Base-by-base conservation (phyloP, 2,329 filamentous ascomycete species). In the Colletotrichum sojae region DNA sequence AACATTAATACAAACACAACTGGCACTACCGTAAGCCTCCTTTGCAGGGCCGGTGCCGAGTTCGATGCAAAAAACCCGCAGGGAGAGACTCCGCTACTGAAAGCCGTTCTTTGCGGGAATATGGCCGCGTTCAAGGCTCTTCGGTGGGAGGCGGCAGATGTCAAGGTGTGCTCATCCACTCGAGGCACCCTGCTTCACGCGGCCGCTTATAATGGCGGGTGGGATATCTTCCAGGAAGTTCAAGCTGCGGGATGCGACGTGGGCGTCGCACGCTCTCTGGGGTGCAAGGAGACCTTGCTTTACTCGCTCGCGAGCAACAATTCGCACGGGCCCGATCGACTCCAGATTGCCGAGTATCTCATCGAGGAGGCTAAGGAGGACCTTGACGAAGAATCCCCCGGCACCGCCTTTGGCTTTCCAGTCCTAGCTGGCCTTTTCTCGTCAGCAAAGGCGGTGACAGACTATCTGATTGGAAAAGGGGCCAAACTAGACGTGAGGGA, bases 321-420 rank as follows among this genome's bases (percentile, higher is more conserved):
- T 12, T 12, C 6, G 36, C 15, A 46, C 20, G 39, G 5, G 12
- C 16, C 15, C 25, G 20, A 52, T 20, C n/a, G 16, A 8, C 20
- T 20, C 9, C 60, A 69, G 31, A 56, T 71, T 18, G 46, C 68
- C 8, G 53, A 71, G 20, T 74, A 74, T 39, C 54, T 74, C 10
- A 43, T 73, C 13, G 56, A 64, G 18, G 69, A 73, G 56, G 57
- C 54, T 10, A 67, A 65, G 25, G 46, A 36, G n/a, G 18, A 25
- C 12, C 27, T 52, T 36, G 22, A 68, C 39, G 36, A 25, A 4
- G 8, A 52, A 1, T 57, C 12, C 55, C 22, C 40, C 25, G 53
- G 48, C 5, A 48, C 45, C 5, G 10, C 10, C 4, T 43, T 54
- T 16, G 65, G 59, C 2, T 63, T 45, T 36, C 53, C 58, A 3